phyloP scores from a whole-genome alignment of 805 yeast species.

The Candida broadrunensis region DNA sequence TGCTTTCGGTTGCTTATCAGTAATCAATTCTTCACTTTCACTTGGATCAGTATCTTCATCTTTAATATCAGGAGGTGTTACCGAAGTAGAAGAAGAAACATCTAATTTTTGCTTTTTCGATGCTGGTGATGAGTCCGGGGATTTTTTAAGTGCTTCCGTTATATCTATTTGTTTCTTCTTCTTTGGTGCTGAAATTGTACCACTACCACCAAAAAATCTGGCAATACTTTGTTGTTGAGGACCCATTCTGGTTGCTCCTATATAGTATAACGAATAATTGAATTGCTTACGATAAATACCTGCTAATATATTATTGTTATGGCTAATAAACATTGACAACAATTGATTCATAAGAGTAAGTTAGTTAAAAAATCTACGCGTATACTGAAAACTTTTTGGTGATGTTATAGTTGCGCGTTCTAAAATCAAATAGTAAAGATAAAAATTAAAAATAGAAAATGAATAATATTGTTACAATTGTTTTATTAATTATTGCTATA shows the following conservation, averaged over 20 bases:
- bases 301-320: too few species aligned
- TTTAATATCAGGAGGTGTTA: slow-evolving; percentile 1
- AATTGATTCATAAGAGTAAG: too few species aligned
- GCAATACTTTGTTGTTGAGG: slow-evolving; percentile 31
- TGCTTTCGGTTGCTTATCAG: slow-evolving; percentile 1
- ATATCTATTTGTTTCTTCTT: background rate
- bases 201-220: slow-evolving; percentile 22
- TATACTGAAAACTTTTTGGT: too few species aligned
- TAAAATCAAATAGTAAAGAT: too few species aligned
- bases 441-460: too few species aligned
- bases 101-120: background rate
- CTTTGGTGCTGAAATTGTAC: background rate
- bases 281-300: too few species aligned
- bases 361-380: too few species aligned
- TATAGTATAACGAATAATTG: too few species aligned
- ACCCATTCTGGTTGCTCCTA: too few species aligned
- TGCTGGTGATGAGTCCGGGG: background rate
- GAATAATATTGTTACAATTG: too few species aligned
- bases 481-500: background rate
- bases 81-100: background rate
- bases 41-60: slow-evolving; percentile 4
- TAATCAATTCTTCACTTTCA: slow-evolving; percentile 2
- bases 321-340: too few species aligned
- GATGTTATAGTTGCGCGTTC: too few species aligned
- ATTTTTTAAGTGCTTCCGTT: background rate